Evolutionary conservation across 208 protist species (phyloP), one percentile per base, ranked within the genome.

Genomic region (Sergeia podlipaevii): DNA sequence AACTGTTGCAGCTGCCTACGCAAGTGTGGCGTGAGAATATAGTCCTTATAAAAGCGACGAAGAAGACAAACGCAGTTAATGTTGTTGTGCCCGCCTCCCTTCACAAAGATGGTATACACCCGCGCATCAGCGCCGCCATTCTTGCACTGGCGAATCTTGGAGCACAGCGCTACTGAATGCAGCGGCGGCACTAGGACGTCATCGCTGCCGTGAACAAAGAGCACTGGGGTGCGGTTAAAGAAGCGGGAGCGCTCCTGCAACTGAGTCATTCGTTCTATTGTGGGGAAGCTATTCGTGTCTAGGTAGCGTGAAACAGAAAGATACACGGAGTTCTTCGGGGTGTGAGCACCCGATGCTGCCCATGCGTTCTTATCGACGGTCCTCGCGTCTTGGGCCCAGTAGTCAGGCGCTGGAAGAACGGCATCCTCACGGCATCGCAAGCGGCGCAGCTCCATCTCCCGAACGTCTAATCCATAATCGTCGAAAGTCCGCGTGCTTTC

Each of bases 31-130:
- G 66, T 1, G 34, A 79, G 47, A 29, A 74, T 74, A n/a, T 70
- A 29, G 42, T 72, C 65, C 49, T 67, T 79, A 62, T 74, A 74
- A 51, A 79, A 79, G 54, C 65, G 72, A 15, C 65, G 60, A 10
- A 62, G 64, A 17, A 66, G 26, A 29, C 49, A 51, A 15, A 65
- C 49, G 39, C 72, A 74, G 42, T 58, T 30, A 24, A 79, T 26
- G 44, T 74, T 53, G 45, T 74, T 74, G 65, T 74, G 72, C 15
- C 53, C 65, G 20, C 45, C 56, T 18, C 48, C 37, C 36, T 24
- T 20, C 34, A 74, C 36, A 23, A 74, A 28, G 15, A 58, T 54
- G 13, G 74, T 52, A 33, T 71, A 79, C 4, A 79, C 62, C 47
- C 63, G 61, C 7, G 61, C 61, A 0, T 28, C 10, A 1, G 49